phyloP scores from a whole-genome alignment of 2,329 filamentous ascomycete species.

The Colletotrichum falcatum region DNA sequence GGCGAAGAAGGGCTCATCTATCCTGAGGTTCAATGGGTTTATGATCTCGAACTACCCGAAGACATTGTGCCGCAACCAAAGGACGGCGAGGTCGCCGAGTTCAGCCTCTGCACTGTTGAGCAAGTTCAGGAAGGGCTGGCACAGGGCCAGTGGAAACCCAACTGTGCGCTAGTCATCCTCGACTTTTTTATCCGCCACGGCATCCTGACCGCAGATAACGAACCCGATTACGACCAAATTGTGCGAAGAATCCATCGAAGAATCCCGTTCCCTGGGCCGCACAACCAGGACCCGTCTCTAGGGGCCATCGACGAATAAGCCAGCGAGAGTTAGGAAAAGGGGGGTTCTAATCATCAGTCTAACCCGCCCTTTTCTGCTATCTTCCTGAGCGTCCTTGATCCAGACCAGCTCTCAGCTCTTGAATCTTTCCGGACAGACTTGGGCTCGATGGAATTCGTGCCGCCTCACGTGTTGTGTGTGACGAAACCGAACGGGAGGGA shows the following conservation, averaged over 20 bases:
- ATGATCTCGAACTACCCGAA: slow-evolving; percentile 82
- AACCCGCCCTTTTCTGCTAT: background rate
- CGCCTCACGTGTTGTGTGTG: background rate
- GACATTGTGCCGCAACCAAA: slow-evolving; percentile 79
- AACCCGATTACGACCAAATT: slow-evolving; percentile 83
- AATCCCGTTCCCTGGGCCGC: slow-evolving; percentile 82
- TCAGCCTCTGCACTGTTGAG: slow-evolving; percentile 81
- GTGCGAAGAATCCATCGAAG: slow-evolving; percentile 79
- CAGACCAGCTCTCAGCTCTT: background rate
- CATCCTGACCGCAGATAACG: slow-evolving; percentile 81
- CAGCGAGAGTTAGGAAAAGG: background rate
- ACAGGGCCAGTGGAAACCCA: slow-evolving; percentile 88
- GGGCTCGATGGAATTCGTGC: background rate
- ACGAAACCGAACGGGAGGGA: background rate
- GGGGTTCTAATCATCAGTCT: slow-evolving; percentile 1
- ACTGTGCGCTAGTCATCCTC: slow-evolving; percentile 85
- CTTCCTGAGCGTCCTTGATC: slow-evolving; percentile 1
- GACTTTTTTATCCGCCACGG: slow-evolving; percentile 93
- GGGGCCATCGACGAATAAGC: slow-evolving; percentile 23
- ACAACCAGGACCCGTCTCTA: slow-evolving; percentile 49
- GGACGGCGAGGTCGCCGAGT: slow-evolving; percentile 90
- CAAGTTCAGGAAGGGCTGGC: slow-evolving; percentile 78
- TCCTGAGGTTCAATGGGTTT: slow-evolving; percentile 92
- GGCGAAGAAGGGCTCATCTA: slow-evolving; percentile 87
- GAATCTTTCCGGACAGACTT: background rate